Conservation (phyloP, 306 rosid species). For the Rubus idaeus region DNA sequence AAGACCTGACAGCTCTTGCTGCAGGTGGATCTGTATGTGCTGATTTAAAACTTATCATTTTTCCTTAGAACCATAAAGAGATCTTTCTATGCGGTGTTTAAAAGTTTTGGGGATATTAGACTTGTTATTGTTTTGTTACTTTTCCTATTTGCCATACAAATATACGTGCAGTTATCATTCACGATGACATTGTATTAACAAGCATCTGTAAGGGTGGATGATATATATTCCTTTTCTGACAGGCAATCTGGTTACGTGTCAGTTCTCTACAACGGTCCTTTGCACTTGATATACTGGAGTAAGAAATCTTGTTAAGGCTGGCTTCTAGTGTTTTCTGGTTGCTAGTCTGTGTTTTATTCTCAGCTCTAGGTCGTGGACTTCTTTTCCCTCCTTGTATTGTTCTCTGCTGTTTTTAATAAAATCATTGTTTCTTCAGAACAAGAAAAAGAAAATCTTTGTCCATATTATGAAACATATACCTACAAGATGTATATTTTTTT, state of each 20-base stretch:
- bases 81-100: constrained; percentile 19
- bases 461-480: constrained; percentile 6
- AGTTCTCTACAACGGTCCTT: constrained; percentile 77
- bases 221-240: constrained; percentile 32
- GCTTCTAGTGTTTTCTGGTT: background rate
- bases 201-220: constrained; percentile 28
- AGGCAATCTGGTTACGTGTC: constrained; percentile 84
- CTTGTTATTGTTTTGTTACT: constrained; percentile 17
- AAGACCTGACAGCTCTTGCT: constrained; percentile 98
- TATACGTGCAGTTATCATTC: constrained; percentile 16
- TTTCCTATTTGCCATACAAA: constrained; percentile 4
- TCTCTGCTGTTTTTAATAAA: no score
- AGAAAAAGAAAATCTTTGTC: background rate
- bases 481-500: background rate
- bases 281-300: constrained; percentile 97
- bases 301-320: constrained; percentile 34
- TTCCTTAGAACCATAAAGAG: constrained; percentile 14
- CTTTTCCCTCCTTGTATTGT: no score
- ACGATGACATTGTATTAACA: constrained; percentile 21
- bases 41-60: constrained; percentile 45
- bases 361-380: background rate
- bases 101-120: constrained; percentile 20
- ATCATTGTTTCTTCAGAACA: no score
- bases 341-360: background rate
- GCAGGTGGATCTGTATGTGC: constrained; percentile 99